These are phyloP conservation scores for Suillus ampliporus DNA, from an alignment of 768 basidiomycete genomes.

Conservation along the genomic window DNA sequence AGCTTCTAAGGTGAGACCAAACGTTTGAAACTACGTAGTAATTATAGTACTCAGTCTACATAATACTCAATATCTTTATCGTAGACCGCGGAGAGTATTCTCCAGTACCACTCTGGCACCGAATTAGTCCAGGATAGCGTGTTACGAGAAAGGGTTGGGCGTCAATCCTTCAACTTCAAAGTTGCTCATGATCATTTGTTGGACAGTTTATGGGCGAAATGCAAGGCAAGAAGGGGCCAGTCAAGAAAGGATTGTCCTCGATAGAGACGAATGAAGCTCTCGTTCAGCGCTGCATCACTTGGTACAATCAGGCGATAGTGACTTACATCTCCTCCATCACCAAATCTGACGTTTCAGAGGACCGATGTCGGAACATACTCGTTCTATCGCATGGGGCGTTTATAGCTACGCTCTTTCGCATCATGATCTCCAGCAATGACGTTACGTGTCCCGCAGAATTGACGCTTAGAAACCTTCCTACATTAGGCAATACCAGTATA, in stretches of 20 bases:
- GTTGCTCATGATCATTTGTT: slow-evolving; percentile 5
- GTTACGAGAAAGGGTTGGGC: slow-evolving; percentile 69
- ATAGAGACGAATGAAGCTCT: slow-evolving; percentile 44
- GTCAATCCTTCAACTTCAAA: background rate
- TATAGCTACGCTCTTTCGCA: slow-evolving; percentile 58
- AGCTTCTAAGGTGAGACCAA: slow-evolving; percentile 62
- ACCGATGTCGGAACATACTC: slow-evolving; percentile 47
- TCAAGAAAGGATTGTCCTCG: slow-evolving; percentile 26
- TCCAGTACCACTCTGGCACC: slow-evolving; percentile 56
- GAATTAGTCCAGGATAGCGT: slow-evolving; percentile 48
- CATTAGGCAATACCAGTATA: slow-evolving; percentile 32
- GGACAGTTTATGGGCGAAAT: slow-evolving; percentile 63
- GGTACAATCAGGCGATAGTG: slow-evolving; percentile 64
- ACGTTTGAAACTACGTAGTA: background rate
- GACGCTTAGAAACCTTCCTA: slow-evolving; percentile 14
- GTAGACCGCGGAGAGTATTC: slow-evolving; percentile 72
- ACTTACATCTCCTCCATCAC: slow-evolving; percentile 30
- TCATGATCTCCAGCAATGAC: slow-evolving; percentile 48
- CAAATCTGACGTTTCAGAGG: slow-evolving; percentile 32
- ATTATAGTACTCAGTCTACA: background rate
- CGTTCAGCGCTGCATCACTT: slow-evolving; percentile 52
- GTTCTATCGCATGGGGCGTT: slow-evolving; percentile 72
- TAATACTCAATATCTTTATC: background rate
- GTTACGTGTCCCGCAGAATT: slow-evolving; percentile 41
- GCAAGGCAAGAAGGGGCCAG: slow-evolving; percentile 50